Base-by-base conservation (phyloP, 1,139 yeast species). In the Debaryomyces sp. region DNA sequence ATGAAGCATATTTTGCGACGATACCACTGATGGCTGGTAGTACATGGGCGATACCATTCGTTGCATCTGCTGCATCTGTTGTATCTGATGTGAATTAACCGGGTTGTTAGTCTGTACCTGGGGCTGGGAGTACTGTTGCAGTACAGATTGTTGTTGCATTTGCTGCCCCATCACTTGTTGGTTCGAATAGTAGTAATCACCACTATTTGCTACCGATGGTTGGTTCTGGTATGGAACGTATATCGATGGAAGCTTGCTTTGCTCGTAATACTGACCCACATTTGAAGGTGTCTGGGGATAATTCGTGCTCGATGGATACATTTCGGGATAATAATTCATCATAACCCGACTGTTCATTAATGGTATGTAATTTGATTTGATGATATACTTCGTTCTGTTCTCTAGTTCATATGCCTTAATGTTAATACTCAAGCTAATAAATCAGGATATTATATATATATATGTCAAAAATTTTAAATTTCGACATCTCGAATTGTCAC, bases 401-500 rank as follows among this genome's bases (percentile, higher is more conserved):
- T 15, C 18, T 12, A n/a, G 9, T 6, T 26, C 13, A 27, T 30
- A 15, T 32, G 15, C 42, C 33, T 15, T 30, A 4, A 5, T 21
- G 7, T 2, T 39, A 9, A 27, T 17, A 21, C 9, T 9, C 7
- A 27, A 39, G 32, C 32, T 30, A 26, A 39, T 27, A 18, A 26
- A 15, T 29, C 30, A 18, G 43, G 35, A 41, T 41, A 41, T 27
- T 32, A 41, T 32, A 41, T 21, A 15, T 41, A 30, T 41, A 17
- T 41, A 41, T 41, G 43, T 41, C 43, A 30, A 41, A 30, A 30
- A 27, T 41, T 41, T 15, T 23, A 41, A 32, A 30, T 41, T 17
- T 41, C 43, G 43, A 32, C 43, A 30, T 41, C 26, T 32, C 26
- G 26, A 30, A 6, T 41, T 41, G 21, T 41, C 43, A 41, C 43